Evolutionary conservation across 768 basidiomycete genomes (phyloP).

Genomic region (Erythrobasidium yunnanense): DNA sequence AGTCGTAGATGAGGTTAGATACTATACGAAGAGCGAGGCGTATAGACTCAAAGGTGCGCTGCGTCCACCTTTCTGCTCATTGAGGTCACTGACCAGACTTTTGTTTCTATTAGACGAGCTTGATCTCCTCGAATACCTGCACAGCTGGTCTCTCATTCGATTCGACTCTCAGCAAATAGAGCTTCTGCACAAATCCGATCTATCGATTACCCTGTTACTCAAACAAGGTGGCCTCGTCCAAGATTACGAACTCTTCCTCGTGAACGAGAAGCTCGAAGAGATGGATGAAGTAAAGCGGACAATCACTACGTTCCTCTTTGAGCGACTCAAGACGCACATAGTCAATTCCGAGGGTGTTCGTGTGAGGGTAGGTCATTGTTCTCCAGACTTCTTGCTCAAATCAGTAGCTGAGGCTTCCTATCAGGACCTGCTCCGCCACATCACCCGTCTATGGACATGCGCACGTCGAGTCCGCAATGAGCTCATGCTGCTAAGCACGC

Average conservation of each 20-base stretch:
- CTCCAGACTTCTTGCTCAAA: too few species aligned
- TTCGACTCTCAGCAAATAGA: conserved; percentile 5
- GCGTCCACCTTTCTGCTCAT: too few species aligned
- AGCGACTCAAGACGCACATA: conserved; percentile 18
- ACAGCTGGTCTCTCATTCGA: conserved; percentile 32
- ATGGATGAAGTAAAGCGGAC: neutral
- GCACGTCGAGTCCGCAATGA: conserved; percentile 24
- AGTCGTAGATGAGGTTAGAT: conserved; percentile 21
- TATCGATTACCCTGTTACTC: conserved; percentile 26
- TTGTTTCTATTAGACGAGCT: conserved; percentile 33
- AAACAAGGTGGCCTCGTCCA: neutral
- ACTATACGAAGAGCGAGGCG: conserved; percentile 33
- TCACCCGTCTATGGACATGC: conserved; percentile 21
- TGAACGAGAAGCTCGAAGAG: conserved; percentile 6
- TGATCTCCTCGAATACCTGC: conserved; percentile 32
- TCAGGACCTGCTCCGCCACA: conserved; percentile 6
- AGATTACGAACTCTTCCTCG: conserved; percentile 3
- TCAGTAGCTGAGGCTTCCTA: too few species aligned
- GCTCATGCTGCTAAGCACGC: neutral
- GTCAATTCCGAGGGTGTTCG: neutral
- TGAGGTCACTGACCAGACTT: too few species aligned
- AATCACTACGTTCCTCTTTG: conserved; percentile 19
- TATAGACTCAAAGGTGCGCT: conserved; percentile 32
- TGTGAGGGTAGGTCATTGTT: neutral
- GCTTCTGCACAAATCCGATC: conserved; percentile 30